Percentiles rank a stretch among this genome's conserved stretches.
phyloP scores from a whole-genome alignment of 306 rosid genomes.

The Parietaria judaica region DNA sequence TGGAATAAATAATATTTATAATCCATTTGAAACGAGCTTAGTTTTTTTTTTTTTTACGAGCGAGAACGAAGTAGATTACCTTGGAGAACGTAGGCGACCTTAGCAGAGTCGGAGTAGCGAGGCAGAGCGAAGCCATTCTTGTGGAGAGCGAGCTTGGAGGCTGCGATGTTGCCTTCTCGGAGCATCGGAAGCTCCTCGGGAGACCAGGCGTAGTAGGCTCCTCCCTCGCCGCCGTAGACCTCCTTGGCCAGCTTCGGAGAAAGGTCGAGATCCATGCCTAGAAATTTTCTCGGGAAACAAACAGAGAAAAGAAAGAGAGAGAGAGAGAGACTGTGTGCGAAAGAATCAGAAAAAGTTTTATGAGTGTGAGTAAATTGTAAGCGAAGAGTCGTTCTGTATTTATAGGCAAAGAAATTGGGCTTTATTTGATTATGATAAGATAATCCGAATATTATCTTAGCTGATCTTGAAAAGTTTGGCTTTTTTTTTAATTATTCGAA shows the following conservation, averaged over 20 bases:
- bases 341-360: too few species aligned
- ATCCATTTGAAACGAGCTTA: too few species aligned
- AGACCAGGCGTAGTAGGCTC: conserved; percentile 58
- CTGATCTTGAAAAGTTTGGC: too few species aligned
- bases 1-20: too few species aligned
- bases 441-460: too few species aligned
- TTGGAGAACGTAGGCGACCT: conserved; percentile 73
- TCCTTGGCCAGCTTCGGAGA: conserved; percentile 59
- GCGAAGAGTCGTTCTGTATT: too few species aligned
- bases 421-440: too few species aligned
- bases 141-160: conserved; percentile 56
- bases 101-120: conserved; percentile 60
- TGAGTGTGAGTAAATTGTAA: too few species aligned
- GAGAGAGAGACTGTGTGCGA: too few species aligned
- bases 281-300: conserved; percentile 1
- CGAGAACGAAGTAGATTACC: conserved; percentile 22
- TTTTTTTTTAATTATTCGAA: too few species aligned
- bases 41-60: too few species aligned
- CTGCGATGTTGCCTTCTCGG: conserved; percentile 63
- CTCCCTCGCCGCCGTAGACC: conserved; percentile 53
- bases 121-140: conserved; percentile 72
- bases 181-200: conserved; percentile 78
- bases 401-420: too few species aligned
- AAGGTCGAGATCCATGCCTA: conserved; percentile 60
- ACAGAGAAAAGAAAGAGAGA: neutral